Conservation (phyloP, 306 rosid genomes). For the Fagus sylvatica region DNA sequence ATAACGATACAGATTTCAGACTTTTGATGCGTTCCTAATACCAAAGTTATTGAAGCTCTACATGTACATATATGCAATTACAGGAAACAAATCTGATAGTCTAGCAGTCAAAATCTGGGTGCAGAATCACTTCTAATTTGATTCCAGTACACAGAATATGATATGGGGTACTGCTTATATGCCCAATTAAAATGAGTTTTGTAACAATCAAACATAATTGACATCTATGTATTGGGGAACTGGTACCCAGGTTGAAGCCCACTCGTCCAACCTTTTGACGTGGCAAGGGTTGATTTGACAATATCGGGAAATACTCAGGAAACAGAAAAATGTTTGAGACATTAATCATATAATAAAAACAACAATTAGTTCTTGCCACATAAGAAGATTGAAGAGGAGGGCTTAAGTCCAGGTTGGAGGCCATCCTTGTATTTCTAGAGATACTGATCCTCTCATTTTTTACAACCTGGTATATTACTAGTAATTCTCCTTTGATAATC, state of each 20-base stretch:
- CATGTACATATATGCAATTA: background rate
- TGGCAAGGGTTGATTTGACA: background rate
- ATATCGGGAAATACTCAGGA: too few species aligned
- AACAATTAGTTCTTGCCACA: background rate
- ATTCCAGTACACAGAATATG: background rate
- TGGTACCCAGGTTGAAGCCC: background rate
- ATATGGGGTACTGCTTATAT: background rate
- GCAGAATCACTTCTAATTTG: background rate
- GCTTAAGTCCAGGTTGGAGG: constrained; percentile 1
- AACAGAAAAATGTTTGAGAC: background rate
- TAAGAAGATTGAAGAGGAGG: background rate
- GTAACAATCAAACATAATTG: background rate
- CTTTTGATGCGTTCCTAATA: background rate
- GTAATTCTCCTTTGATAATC: background rate
- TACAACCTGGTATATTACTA: background rate
- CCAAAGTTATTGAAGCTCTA: background rate
- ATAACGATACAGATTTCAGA: background rate
- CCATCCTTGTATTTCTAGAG: background rate
- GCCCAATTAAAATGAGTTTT: background rate
- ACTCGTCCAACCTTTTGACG: background rate
- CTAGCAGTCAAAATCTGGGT: background rate
- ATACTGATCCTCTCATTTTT: background rate
- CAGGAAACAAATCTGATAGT: background rate
- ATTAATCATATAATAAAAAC: background rate
- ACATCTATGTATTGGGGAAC: background rate